A percentile compares a stretch with the other conserved stretches of the same genome.
These are phyloP conservation scores for Penicillium sp. DNA, from an alignment of 2,329 filamentous ascomycete genomes.

Conservation along the genomic window DNA sequence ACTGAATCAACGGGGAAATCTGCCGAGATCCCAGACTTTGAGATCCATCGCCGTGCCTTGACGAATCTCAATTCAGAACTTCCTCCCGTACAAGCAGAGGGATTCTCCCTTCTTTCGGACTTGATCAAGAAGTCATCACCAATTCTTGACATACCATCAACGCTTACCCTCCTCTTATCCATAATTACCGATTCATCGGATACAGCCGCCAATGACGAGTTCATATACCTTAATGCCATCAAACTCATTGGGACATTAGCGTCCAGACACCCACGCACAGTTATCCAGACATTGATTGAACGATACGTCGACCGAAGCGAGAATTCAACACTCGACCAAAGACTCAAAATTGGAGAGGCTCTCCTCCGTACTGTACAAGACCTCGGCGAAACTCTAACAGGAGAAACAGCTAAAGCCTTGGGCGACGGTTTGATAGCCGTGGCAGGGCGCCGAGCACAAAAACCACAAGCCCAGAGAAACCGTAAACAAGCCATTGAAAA, in stretches of 20 bases:
- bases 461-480: constrained; percentile 39
- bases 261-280: constrained; percentile 48
- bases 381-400: constrained; percentile 43
- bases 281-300: constrained; percentile 46
- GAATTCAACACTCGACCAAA: constrained; percentile 43
- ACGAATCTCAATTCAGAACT: constrained; percentile 45
- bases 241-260: constrained; percentile 47
- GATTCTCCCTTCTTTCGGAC: constrained; percentile 46
- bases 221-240: constrained; percentile 50
- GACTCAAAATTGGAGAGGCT: constrained; percentile 48
- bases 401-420: constrained; percentile 43
- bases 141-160: constrained; percentile 50
- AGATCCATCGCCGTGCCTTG: constrained; percentile 48
- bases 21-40: constrained; percentile 41
- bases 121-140: constrained; percentile 48
- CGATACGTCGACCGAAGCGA: constrained; percentile 46
- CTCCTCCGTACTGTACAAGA: constrained; percentile 48
- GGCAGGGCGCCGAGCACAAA: constrained; percentile 44
- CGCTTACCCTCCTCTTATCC: constrained; percentile 45
- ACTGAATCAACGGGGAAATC: constrained; percentile 26
- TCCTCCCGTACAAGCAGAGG: constrained; percentile 50
- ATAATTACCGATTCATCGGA: constrained; percentile 42
- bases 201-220: constrained; percentile 44
- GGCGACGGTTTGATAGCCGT: constrained; percentile 46
- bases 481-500: constrained; percentile 35